Evolutionary conservation across 805 yeast species (phyloP).

Genomic region (Candida oleophila): DNA sequence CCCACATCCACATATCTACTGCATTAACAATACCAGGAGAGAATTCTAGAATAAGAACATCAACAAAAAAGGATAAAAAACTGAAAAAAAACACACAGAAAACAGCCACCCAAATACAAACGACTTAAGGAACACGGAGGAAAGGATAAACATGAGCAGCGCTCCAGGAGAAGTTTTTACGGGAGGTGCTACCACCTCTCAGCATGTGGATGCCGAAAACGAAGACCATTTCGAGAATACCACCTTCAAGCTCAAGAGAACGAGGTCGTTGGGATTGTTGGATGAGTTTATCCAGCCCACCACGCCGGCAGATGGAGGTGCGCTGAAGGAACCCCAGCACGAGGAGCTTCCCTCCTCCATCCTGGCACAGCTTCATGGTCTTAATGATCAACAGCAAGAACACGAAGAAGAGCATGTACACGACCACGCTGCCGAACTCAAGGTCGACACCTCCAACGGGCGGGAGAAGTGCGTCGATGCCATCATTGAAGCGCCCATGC

Average conservation of each 20-base stretch:
- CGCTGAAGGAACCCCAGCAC: neutral
- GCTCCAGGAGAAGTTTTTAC: constrained; percentile 36
- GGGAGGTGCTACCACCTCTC: constrained; percentile 64
- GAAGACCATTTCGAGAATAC: constrained; percentile 69
- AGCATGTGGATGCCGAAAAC: constrained; percentile 67
- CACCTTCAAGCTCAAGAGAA: constrained; percentile 73
- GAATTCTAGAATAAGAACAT: neutral
- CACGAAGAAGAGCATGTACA: neutral
- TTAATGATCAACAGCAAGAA: neutral
- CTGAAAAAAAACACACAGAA: no score
- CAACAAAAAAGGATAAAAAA: neutral
- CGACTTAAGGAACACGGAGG: neutral
- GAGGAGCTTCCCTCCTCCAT: neutral
- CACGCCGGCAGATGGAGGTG: constrained; percentile 12
- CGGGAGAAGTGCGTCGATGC: neutral
- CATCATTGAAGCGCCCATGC: neutral
- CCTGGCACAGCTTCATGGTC: neutral
- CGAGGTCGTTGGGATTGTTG: constrained; percentile 77
- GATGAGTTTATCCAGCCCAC: constrained; percentile 62
- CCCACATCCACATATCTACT: no score
- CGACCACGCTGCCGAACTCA: neutral
- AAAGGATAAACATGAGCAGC: neutral
- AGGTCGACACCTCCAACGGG: neutral
- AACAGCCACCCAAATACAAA: no score
- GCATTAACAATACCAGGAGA: no score